Evolutionary conservation across 306 rosid genomes (phyloP).

Genomic region (Begonia masoniana): DNA sequence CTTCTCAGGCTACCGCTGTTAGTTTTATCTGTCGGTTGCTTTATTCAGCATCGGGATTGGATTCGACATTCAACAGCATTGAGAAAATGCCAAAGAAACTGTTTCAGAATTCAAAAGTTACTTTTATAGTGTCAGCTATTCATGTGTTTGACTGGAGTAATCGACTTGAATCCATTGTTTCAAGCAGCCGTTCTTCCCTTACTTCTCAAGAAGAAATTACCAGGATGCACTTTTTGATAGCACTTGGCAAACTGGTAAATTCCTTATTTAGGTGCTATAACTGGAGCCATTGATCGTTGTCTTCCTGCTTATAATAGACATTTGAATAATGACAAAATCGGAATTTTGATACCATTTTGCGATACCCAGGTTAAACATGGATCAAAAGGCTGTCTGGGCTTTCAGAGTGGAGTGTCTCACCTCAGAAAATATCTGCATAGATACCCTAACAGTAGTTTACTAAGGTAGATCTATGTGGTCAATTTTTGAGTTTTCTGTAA

Average conservation of each 20-base stretch:
- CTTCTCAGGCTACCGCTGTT: constrained; percentile 33
- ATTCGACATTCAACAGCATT: constrained; percentile 41
- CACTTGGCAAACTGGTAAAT: constrained; percentile 77
- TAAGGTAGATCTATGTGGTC: constrained; percentile 37
- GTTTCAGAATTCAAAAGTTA: constrained; percentile 56
- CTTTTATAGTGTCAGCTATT: constrained; percentile 68
- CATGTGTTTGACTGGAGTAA: constrained; percentile 53
- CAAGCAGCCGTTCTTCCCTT: constrained; percentile 37
- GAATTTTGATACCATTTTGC: constrained; percentile 6
- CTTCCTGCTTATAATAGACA: neutral
- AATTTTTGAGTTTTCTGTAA: too few relatives aligned
- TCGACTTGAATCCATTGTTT: constrained; percentile 47
- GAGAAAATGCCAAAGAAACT: constrained; percentile 65
- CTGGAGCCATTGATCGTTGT: constrained; percentile 11
- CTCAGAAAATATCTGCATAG: constrained; percentile 73
- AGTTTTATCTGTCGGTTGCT: constrained; percentile 63
- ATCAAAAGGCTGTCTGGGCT: constrained; percentile 37
- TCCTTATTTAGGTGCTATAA: constrained; percentile 4
- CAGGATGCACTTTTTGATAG: constrained; percentile 62
- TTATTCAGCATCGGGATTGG: constrained; percentile 54
- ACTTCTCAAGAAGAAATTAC: constrained; percentile 55
- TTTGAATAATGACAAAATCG: neutral
- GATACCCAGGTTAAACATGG: constrained; percentile 48
- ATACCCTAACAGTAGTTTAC: constrained; percentile 60
- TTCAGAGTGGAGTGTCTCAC: constrained; percentile 55